phyloP scores from a whole-genome alignment of 257 asterid species.

The Ophiorrhiza pumila region DNA sequence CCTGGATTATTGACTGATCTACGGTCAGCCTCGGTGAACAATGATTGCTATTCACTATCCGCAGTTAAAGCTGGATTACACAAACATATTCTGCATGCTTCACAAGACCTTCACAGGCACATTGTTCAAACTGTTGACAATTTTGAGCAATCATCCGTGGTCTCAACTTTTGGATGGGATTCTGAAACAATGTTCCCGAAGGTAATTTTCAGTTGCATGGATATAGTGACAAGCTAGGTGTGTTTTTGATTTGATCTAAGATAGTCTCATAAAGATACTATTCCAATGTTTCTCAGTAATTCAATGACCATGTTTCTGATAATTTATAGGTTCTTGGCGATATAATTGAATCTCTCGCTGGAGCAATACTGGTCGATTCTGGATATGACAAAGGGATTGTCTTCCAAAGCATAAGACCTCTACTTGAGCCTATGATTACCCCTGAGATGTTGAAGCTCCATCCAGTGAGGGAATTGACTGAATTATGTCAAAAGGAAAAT shows the following conservation, averaged over 20 bases:
- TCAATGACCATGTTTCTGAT: background rate
- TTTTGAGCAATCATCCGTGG: slow-evolving; percentile 18
- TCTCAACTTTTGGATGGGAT: slow-evolving; percentile 70
- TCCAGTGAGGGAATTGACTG: slow-evolving; percentile 57
- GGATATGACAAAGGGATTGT: slow-evolving; percentile 49
- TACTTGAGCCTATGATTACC: slow-evolving; percentile 75
- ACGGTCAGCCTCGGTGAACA: slow-evolving; percentile 85
- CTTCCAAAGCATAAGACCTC: slow-evolving; percentile 56
- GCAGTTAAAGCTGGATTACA: slow-evolving; percentile 56
- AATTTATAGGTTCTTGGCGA: slow-evolving; percentile 75
- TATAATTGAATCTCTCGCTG: slow-evolving; percentile 74
- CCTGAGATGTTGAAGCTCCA: slow-evolving; percentile 60
- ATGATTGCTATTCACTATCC: slow-evolving; percentile 65
- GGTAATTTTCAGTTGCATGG: slow-evolving; percentile 51
- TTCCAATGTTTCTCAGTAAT: background rate
- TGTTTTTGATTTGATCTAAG: background rate
- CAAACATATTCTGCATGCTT: slow-evolving; percentile 66
- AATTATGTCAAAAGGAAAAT: slow-evolving; percentile 51
- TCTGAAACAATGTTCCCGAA: slow-evolving; percentile 60
- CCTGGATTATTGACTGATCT: slow-evolving; percentile 79
- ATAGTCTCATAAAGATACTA: background rate
- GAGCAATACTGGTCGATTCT: slow-evolving; percentile 75
- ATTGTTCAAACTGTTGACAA: slow-evolving; percentile 30
- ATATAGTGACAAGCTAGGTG: no score
- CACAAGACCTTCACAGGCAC: slow-evolving; percentile 61